These are phyloP conservation scores for Pichia sp. DNA, from an alignment of 1,139 yeast genomes.

Conservation along the genomic window DNA sequence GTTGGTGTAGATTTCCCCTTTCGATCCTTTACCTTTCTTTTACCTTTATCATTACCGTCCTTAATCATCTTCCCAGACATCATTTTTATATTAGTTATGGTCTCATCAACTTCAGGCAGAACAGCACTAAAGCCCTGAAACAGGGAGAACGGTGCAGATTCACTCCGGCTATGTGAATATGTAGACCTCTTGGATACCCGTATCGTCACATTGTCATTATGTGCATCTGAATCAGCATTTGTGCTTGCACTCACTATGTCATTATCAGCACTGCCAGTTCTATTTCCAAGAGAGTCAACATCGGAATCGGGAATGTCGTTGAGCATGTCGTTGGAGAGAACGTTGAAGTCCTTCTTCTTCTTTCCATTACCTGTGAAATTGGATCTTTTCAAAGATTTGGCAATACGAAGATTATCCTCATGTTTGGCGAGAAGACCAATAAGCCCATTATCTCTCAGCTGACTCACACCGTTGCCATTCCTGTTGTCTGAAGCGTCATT, in stretches of 20 bases:
- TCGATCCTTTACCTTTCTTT: not conserved
- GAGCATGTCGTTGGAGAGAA: slow-evolving; percentile 51
- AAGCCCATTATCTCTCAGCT: slow-evolving; percentile 1
- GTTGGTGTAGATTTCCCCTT: no score
- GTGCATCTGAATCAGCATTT: not conserved
- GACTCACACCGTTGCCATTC: not conserved
- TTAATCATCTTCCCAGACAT: slow-evolving; percentile 8
- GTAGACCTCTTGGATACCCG: no score
- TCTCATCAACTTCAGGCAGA: slow-evolving; percentile 39
- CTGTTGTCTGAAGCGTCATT: not conserved
- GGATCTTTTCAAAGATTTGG: slow-evolving; percentile 12
- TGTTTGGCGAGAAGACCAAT: slow-evolving; percentile 20
- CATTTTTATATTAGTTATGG: slow-evolving; percentile 18
- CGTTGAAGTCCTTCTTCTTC: slow-evolving; percentile 26
- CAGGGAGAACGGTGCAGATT: slow-evolving; percentile 34
- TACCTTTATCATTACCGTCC: not conserved
- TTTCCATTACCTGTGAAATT: slow-evolving; percentile 12
- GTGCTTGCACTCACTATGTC: not conserved
- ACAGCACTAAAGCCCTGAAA: slow-evolving; percentile 65
- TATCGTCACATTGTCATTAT: not conserved
- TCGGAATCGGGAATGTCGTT: slow-evolving; percentile 36
- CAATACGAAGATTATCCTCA: slow-evolving; percentile 12
- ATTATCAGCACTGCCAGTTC: not conserved
- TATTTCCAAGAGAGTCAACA: slow-evolving; percentile 1
- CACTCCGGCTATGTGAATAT: not conserved